phyloP scores from a whole-genome alignment of 176 grass and related monocot genomes.

The Luzula sylvatica region DNA sequence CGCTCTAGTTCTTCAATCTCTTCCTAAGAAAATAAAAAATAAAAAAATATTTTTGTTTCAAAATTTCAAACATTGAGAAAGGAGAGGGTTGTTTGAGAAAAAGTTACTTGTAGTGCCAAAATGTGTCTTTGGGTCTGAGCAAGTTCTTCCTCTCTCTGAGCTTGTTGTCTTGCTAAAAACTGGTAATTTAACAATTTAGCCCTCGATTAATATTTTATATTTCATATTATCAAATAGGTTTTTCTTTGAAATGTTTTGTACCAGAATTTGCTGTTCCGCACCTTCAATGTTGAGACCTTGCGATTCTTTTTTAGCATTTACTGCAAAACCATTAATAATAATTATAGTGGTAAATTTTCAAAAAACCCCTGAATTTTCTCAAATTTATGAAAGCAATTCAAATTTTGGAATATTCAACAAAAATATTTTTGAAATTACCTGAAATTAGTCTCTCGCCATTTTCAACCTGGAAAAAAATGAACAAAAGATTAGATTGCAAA shows the following conservation, averaged over 20 bases:
- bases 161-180: slow-evolving; percentile 83
- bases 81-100: slow-evolving; percentile 16
- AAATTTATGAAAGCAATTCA: slow-evolving; percentile 3
- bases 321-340: slow-evolving; percentile 43
- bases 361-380: background rate
- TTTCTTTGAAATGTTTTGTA: slow-evolving; percentile 35
- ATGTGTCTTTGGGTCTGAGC: slow-evolving; percentile 89
- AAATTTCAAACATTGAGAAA: background rate
- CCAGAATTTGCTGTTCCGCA: slow-evolving; percentile 97
- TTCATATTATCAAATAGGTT: slow-evolving; percentile 4
- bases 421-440: slow-evolving; percentile 34
- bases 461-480: slow-evolving; percentile 42
- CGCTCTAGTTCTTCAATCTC: slow-evolving; percentile 96
- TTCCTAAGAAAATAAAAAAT: slow-evolving; percentile 44
- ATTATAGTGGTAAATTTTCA: too few relatives aligned
- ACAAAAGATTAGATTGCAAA: background rate
- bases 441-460: slow-evolving; percentile 35
- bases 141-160: slow-evolving; percentile 96
- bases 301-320: slow-evolving; percentile 47
- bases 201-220: slow-evolving; percentile 6
- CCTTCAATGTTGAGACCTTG: slow-evolving; percentile 44
- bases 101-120: slow-evolving; percentile 85
- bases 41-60: slow-evolving; percentile 10
- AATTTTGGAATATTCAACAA: background rate
- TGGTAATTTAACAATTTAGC: slow-evolving; percentile 38